Base-by-base conservation (phyloP, 768 basidiomycete species). In the Trametes cinnabarina region DNA sequence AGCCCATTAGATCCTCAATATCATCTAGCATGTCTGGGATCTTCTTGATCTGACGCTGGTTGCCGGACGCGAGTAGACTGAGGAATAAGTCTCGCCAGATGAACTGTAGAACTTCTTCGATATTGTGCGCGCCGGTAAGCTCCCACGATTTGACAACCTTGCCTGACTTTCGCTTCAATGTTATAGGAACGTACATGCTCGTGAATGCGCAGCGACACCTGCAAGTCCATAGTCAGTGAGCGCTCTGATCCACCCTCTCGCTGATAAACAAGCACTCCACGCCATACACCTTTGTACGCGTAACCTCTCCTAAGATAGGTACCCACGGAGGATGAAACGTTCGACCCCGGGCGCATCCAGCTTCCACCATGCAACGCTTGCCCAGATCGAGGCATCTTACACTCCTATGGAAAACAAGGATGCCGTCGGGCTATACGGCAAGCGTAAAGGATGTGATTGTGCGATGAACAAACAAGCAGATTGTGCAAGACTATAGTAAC, bases 61-160 rank as follows among this genome's bases (percentile, higher is more conserved):
- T 51, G 62, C 76, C 68, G 57, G 64, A 70, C 0, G 78, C 77
- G 8, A 83, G 76, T 68, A 88, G 71, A 23, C 78, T 79, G 9
- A 88, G 66, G 59, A 88, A 82, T 19, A 88, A 74, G 58, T 88
- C 87, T 6, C 86, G 77, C 86, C 86, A 88, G 51, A 88, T 80
- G 84, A 85, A 88, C 17, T 86, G 68, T 6, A 82, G 57, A 39
- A 79, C 73, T 14, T 69, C 71, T 25, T 79, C 74, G 19, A 85
- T 71, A 22, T 74, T 73, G 28, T 77, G 74, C 0, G 78, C 78
- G 3, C 84, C 85, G 3, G 69, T 68, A 20, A 86, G 66, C 20
- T 68, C 65, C 53, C 86, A 85, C 0, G 74, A 71, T 62, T 80
- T 84, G 63, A 85, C 66, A 22, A 73, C 40, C 34, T 75, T 77